A percentile compares a stretch with the other conserved stretches of the same genome.
These are phyloP conservation scores for Metschnikowia peoriensis DNA, from an alignment of 805 yeast species.

Conservation along the genomic window DNA sequence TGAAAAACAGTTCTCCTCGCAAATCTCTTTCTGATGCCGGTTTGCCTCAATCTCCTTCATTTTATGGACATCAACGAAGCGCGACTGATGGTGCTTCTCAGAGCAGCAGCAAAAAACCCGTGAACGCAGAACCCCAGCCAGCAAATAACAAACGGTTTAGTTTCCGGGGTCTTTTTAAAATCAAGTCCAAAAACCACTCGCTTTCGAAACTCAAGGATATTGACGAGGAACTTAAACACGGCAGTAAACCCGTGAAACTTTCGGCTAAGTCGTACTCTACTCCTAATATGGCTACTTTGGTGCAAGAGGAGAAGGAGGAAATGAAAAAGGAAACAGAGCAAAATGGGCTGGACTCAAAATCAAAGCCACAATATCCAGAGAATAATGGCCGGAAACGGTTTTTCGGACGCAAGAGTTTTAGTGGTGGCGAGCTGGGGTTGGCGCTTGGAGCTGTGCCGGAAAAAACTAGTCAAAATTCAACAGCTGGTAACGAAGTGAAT, in stretches of 20 bases:
- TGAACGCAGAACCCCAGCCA: constrained; percentile 2
- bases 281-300: constrained; percentile 23
- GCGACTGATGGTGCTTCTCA: neutral
- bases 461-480: neutral
- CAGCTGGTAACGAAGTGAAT: neutral
- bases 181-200: constrained; percentile 33
- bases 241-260: constrained; percentile 18
- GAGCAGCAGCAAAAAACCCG: neutral
- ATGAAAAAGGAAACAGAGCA: neutral
- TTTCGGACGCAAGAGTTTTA: constrained; percentile 2
- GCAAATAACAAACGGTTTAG: constrained; percentile 33
- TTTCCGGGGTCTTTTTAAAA: constrained; percentile 38
- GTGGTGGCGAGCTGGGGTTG: neutral
- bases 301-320: neutral
- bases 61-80: constrained; percentile 1
- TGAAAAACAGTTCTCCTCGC: neutral
- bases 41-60: neutral
- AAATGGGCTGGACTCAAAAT: neutral
- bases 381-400: constrained; percentile 1
- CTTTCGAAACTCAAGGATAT: constrained; percentile 12
- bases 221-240: constrained; percentile 11
- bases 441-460: neutral
- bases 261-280: constrained; percentile 30
- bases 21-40: constrained; percentile 3
- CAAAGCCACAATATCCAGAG: neutral